Base-by-base conservation (phyloP, 1,284 basidiomycete species). In the Ceratobasidium sp. region DNA sequence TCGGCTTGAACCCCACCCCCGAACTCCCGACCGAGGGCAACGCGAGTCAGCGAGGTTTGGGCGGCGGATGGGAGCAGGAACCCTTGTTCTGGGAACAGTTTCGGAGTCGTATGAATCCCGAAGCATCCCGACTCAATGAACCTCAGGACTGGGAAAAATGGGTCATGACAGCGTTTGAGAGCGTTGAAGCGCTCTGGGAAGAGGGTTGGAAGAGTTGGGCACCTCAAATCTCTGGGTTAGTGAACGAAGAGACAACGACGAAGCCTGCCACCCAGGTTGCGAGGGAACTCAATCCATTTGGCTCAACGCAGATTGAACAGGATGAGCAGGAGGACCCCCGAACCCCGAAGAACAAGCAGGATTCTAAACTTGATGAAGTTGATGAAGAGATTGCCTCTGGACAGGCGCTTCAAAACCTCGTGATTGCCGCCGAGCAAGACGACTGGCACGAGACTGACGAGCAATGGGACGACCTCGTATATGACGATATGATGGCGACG, bases 101-200 rank as follows among this genome's bases (percentile, higher is more conserved):
- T 53, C 77, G 77, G 29, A 77, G 78, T 49, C 82, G 86, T 35
- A 86, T 91, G 49, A 82, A 86, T 72, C 69, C 69, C 17, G 84
- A 84, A 75, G 76, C 82, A 69, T 72, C 76, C 69, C 74, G 69
- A 78, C 73, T 74, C 76, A 70, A 78, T 74, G 70, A 54, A 72
- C 2, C 35, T 74, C 72, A 77, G 72, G 77, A 76, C 50, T 83
- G 83, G 80, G 84, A 86, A 77, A 79, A 80, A 78, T 91, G 87
- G 84, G 87, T 93, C 49, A 91, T 94, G 88, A 91, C 92, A 1
- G 88, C 91, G 0, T 96, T 96, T 74, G 90, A 95, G 76, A 95
- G 93, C 62, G 82, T 93, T 6, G 87, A 92, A 77, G 88, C 85
- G 0, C 80, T 92, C 1, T 92, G 91, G 90, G 86, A 87, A 58